Conservation (phyloP, 768 basidiomycete genomes). For the Suillus bovinus region DNA sequence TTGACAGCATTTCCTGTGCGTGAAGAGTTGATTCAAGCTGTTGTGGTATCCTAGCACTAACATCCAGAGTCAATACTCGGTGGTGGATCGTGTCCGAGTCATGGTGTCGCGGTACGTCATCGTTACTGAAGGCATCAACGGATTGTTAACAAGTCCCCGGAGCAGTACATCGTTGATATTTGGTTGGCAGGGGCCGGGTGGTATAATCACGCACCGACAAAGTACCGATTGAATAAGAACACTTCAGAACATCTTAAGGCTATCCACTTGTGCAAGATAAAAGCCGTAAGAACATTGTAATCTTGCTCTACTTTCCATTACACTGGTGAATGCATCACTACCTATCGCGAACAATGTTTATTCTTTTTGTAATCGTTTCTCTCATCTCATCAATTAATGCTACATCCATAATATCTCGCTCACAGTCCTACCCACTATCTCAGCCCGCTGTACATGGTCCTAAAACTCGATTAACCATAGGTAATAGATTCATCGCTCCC, state of each 20-base stretch:
- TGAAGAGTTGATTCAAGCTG: no score
- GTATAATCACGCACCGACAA: not conserved
- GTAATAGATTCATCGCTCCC: conserved; percentile 42
- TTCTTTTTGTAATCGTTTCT: no score
- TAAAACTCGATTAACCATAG: conserved; percentile 31
- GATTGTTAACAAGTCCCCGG: not conserved
- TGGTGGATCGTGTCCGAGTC: not conserved
- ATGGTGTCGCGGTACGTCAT: not conserved
- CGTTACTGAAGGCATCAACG: not conserved
- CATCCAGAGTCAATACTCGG: not conserved
- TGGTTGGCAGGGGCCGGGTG: not conserved
- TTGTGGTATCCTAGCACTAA: no score
- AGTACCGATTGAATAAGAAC: no score
- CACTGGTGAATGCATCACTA: no score
- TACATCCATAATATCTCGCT: conserved; percentile 17
- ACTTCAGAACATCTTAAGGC: not conserved
- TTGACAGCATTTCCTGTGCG: no score
- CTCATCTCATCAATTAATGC: no score
- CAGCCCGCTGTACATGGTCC: conserved; percentile 16
- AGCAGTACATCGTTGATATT: not conserved
- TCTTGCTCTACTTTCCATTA: no score
- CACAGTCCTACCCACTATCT: conserved; percentile 10
- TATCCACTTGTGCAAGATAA: not conserved
- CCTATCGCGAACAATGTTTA: no score
- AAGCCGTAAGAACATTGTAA: not conserved